These are phyloP conservation scores for Gynostemma pentaphyllum DNA, from an alignment of 306 rosid species.

Conservation along the genomic window DNA sequence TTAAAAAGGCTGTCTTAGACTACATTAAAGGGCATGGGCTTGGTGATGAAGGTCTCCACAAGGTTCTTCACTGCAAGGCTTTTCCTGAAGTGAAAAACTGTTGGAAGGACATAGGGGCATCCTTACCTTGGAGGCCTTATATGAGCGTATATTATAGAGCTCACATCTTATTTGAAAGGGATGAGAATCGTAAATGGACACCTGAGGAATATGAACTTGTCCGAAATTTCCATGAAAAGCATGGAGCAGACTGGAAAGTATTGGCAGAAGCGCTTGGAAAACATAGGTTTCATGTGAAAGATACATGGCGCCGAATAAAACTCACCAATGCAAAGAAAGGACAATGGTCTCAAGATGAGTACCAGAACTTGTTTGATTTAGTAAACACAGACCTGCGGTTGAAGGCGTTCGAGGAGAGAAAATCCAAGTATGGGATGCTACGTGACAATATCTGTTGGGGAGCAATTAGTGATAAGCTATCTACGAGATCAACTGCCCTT, in stretches of 20 bases:
- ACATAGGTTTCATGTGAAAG: slow-evolving; percentile 57
- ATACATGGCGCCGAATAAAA: slow-evolving; percentile 59
- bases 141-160: slow-evolving; percentile 34
- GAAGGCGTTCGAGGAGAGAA: slow-evolving; percentile 42
- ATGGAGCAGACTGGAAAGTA: slow-evolving; percentile 55
- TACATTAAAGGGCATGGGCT: slow-evolving; percentile 38
- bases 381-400: slow-evolving; percentile 56
- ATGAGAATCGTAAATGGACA: slow-evolving; percentile 37
- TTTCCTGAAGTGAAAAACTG: slow-evolving; percentile 30
- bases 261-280: slow-evolving; percentile 46
- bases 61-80: slow-evolving; percentile 25
- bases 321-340: slow-evolving; percentile 25
- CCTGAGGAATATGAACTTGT: slow-evolving; percentile 40
- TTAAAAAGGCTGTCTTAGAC: slow-evolving; percentile 33
- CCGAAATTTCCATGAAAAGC: slow-evolving; percentile 17
- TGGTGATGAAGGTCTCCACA: slow-evolving; percentile 54
- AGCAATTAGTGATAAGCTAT: slow-evolving; percentile 38
- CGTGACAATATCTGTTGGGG: slow-evolving; percentile 79
- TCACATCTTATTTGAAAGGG: slow-evolving; percentile 48
- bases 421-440: slow-evolving; percentile 51
- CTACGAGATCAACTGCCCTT: slow-evolving; percentile 23
- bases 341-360: slow-evolving; percentile 59
- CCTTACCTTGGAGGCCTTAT: slow-evolving; percentile 40
- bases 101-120: slow-evolving; percentile 51
- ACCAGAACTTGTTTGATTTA: slow-evolving; percentile 54